Evolutionary conservation across 306 rosid species (phyloP).

Genomic region (Rosa multiflora): DNA sequence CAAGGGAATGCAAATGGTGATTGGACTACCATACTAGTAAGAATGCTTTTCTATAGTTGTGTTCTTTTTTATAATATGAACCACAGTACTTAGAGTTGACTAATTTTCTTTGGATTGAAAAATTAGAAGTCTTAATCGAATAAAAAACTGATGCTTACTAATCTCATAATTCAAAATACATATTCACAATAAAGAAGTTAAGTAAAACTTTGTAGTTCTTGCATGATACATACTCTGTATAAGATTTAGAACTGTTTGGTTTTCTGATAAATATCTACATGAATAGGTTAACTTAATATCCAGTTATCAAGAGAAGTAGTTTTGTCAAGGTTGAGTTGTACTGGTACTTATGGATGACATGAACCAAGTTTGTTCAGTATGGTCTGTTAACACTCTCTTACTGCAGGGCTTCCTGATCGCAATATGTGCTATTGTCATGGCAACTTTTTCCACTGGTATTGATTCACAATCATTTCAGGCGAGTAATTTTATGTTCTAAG

Average conservation of each 20-base stretch:
- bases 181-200: neutral
- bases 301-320: neutral
- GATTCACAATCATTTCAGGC: slow-evolving; percentile 91
- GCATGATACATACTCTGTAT: neutral
- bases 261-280: neutral
- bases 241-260: neutral
- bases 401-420: slow-evolving; percentile 76
- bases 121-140: neutral
- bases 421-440: slow-evolving; percentile 71
- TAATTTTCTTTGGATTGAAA: neutral
- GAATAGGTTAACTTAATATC: neutral
- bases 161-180: neutral
- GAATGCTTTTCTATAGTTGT: slow-evolving; percentile 22
- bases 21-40: slow-evolving; percentile 71
- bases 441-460: slow-evolving; percentile 86
- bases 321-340: neutral
- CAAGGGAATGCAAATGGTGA: slow-evolving; percentile 39
- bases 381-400: slow-evolving; percentile 17
- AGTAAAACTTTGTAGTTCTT: neutral
- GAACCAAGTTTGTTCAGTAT: neutral
- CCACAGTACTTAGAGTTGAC: neutral
- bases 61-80: neutral
- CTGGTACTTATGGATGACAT: neutral
- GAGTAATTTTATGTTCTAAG: slow-evolving; percentile 5
- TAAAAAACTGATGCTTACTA: neutral